Conservation (phyloP, 306 rosid genomes). For the apple (Malus domestica) region DNA sequence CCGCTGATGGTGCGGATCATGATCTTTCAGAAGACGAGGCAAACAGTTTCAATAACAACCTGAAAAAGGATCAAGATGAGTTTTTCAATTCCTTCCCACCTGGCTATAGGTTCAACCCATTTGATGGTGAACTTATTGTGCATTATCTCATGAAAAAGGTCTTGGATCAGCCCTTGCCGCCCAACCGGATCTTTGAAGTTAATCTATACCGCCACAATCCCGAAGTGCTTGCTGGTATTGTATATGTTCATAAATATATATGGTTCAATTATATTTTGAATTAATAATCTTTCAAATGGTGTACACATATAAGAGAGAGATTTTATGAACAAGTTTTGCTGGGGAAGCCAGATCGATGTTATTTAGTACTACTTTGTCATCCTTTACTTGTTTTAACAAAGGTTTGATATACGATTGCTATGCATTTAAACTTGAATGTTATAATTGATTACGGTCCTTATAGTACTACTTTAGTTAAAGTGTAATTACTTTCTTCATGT, state of each 20-base stretch:
- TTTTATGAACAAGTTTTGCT: background rate
- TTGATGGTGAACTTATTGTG: constrained; percentile 3
- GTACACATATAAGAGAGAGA: background rate
- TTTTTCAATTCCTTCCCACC: background rate
- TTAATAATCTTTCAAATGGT: background rate
- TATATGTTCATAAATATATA: background rate
- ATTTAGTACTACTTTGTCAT: background rate
- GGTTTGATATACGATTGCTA: background rate
- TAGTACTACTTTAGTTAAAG: background rate
- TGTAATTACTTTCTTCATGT: background rate
- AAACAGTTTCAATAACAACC: background rate
- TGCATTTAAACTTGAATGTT: too few species aligned
- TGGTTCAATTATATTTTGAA: too few species aligned
- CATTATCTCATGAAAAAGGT: constrained; percentile 6
- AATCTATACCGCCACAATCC: constrained; percentile 15
- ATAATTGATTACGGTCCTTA: background rate
- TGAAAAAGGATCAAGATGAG: background rate
- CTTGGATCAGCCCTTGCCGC: background rate
- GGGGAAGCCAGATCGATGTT: background rate
- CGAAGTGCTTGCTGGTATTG: constrained; percentile 7
- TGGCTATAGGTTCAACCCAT: constrained; percentile 6
- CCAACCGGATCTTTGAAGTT: constrained; percentile 7
- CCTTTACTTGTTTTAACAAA: background rate
- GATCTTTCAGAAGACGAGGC: background rate
- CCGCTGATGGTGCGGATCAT: background rate